A percentile compares a stretch with the other conserved stretches of the same genome.
Conservation (phyloP, 2,329 filamentous ascomycete genomes). For the Fusarium graminum region DNA sequence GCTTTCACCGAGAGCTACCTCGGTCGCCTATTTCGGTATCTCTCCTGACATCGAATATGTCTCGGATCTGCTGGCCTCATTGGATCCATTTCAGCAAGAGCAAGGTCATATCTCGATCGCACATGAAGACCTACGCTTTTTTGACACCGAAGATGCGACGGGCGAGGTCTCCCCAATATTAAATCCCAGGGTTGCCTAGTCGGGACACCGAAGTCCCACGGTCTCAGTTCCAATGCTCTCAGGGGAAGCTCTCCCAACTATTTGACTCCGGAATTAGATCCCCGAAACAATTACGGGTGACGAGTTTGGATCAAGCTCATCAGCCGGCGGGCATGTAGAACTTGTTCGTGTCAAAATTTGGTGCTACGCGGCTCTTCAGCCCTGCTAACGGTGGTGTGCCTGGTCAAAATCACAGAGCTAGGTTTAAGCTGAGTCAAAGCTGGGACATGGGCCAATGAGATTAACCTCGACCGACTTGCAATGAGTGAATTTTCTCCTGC, state of each 20-base stretch:
- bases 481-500: not conserved
- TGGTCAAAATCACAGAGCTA: slow-evolving; percentile 2
- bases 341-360: not conserved
- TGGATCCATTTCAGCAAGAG: slow-evolving; percentile 9
- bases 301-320: slow-evolving; percentile 8
- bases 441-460: not conserved
- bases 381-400: slow-evolving; percentile 19
- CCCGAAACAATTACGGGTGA: slow-evolving; percentile 36
- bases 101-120: slow-evolving; percentile 21
- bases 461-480: not conserved
- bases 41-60: slow-evolving; percentile 22
- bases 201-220: slow-evolving; percentile 43
- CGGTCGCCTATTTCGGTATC: slow-evolving; percentile 33
- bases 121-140: slow-evolving; percentile 48
- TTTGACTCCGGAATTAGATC: slow-evolving; percentile 23
- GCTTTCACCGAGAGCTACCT: slow-evolving; percentile 31
- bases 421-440: not conserved
- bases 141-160: slow-evolving; percentile 43
- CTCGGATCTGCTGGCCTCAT: slow-evolving; percentile 16
- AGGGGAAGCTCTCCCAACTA: slow-evolving; percentile 37
- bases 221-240: slow-evolving; percentile 35
- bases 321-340: slow-evolving; percentile 24
- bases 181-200: slow-evolving; percentile 35
- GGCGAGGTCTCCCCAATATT: slow-evolving; percentile 24
- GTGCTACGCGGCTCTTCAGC: slow-evolving; percentile 30